phyloP scores from a whole-genome alignment of 306 rosid genomes.

The Dalbergia oliveri region DNA sequence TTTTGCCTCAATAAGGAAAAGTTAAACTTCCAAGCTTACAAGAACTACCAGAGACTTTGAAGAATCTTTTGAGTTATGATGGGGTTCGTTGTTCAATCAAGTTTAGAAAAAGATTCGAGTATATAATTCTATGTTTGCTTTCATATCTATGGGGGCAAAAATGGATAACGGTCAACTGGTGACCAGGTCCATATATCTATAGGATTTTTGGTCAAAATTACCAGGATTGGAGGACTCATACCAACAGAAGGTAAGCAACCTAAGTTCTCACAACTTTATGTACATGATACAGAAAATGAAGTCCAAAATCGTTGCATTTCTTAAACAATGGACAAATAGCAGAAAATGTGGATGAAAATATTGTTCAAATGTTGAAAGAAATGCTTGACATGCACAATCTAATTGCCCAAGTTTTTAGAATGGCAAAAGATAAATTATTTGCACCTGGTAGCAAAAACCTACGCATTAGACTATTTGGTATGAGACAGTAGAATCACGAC shows the following conservation, averaged over 20 bases:
- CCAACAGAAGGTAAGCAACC: not conserved
- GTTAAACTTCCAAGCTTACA: no score
- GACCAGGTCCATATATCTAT: not conserved
- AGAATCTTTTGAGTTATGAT: no score
- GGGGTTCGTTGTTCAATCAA: not conserved
- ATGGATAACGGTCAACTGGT: not conserved
- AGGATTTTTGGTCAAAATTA: not conserved
- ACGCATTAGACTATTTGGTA: not conserved
- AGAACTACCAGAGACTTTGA: no score
- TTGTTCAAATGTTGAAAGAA: not conserved
- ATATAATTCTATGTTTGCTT: constrained; percentile 10
- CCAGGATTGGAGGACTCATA: not conserved
- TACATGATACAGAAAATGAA: constrained; percentile 7
- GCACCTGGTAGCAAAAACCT: not conserved
- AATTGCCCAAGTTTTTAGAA: not conserved
- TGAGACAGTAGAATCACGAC: not conserved
- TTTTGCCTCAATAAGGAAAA: no score
- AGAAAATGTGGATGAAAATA: not conserved
- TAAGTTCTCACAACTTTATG: not conserved
- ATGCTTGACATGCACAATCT: not conserved
- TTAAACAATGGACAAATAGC: not conserved
- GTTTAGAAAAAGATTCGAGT: constrained; percentile 7
- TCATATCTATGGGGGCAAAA: constrained; percentile 6
- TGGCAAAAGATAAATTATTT: not conserved
- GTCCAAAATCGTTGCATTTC: not conserved